These are phyloP conservation scores for Candida pseudoglaebosa DNA, from an alignment of 805 yeast genomes.

Conservation along the genomic window DNA sequence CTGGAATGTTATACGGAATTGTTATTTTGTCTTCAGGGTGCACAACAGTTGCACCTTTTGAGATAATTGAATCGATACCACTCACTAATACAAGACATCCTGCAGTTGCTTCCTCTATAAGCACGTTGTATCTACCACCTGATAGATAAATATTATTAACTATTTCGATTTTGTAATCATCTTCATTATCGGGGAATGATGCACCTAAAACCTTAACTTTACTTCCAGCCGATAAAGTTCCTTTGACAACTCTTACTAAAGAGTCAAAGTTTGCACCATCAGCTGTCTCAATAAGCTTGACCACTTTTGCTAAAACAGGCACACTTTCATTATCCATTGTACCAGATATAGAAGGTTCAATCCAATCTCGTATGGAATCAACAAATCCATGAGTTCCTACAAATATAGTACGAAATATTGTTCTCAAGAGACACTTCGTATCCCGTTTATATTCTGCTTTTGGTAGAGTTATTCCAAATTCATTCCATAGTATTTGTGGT, in stretches of 20 bases:
- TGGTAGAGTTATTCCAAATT: conserved; percentile 45
- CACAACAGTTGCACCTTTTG: conserved; percentile 57
- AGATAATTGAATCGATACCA: conserved; percentile 56
- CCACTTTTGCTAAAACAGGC: conserved; percentile 20
- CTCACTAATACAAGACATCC: conserved; percentile 69
- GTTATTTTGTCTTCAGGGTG: conserved; percentile 12
- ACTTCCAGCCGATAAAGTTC: conserved; percentile 48
- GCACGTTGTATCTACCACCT: conserved; percentile 67
- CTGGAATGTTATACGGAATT: conserved; percentile 33
- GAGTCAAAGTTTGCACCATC: conserved; percentile 54
- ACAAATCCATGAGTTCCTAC: conserved; percentile 44
- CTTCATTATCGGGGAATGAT: conserved; percentile 45
- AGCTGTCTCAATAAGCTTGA: conserved; percentile 54
- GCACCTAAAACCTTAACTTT: conserved; percentile 56
- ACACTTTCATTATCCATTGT: not conserved
- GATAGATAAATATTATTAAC: conserved; percentile 48
- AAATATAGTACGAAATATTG: conserved; percentile 54
- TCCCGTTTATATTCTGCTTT: conserved; percentile 46
- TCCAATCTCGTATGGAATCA: conserved; percentile 36
- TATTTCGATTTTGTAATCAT: conserved; percentile 44
- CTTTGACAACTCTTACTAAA: conserved; percentile 59
- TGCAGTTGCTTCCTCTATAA: conserved; percentile 48
- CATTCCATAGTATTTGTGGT: conserved; percentile 38
- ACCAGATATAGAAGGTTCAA: conserved; percentile 20
- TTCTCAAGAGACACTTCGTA: conserved; percentile 53